Evolutionary conservation across 306 rosid species (phyloP).

Genomic region (Gleditsia sinensis): DNA sequence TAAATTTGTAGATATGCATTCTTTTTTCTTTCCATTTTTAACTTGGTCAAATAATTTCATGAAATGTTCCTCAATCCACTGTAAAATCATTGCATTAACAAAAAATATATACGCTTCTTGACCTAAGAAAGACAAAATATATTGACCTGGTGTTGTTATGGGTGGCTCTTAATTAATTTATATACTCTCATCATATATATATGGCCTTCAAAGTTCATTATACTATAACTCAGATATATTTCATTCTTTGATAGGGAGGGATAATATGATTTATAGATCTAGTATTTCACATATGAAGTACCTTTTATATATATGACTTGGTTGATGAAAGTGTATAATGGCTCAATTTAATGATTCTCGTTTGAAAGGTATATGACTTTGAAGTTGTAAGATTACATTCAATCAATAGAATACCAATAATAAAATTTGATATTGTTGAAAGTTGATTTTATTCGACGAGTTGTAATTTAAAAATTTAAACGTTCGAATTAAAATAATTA

Average conservation of each 20-base stretch:
- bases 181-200: conserved; percentile 10
- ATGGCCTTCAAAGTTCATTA: conserved; percentile 7
- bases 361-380: background rate
- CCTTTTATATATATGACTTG: no score
- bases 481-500: no score
- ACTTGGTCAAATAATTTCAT: conserved; percentile 17
- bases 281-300: no score
- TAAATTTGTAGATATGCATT: no score
- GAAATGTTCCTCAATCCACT: conserved; percentile 9
- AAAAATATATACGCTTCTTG: background rate
- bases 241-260: background rate
- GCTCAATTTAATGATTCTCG: no score
- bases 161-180: background rate
- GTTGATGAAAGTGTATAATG: no score
- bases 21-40: no score
- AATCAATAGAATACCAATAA: background rate
- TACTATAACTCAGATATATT: background rate
- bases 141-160: background rate
- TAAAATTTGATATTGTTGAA: background rate
- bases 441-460: no score
- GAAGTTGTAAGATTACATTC: background rate
- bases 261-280: background rate
- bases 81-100: conserved; percentile 15
- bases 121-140: no score
- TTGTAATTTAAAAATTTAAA: no score